A percentile compares a stretch with the other conserved stretches of the same genome.
phyloP scores from a whole-genome alignment of 495 filamentous ascomycete species.

The Friedmanniomyces endolithicus region DNA sequence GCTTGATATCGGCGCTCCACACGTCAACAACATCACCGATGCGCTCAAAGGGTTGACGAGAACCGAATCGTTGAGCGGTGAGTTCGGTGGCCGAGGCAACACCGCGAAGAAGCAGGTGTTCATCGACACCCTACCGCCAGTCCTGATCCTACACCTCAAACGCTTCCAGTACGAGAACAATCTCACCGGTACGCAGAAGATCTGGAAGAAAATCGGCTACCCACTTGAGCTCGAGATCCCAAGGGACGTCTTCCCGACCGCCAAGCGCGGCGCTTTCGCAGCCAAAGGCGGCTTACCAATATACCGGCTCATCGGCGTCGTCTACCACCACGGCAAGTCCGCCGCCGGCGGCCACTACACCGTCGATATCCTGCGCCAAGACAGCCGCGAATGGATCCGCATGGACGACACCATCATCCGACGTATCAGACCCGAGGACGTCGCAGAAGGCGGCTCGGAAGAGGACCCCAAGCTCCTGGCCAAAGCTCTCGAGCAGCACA shows the following conservation, averaged over 20 bases:
- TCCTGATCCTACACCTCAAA: constrained; percentile 90
- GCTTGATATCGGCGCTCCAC: constrained; percentile 75
- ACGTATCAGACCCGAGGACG: constrained; percentile 76
- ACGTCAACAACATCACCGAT: constrained; percentile 83
- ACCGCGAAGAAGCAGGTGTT: constrained; percentile 85
- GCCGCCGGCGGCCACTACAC: constrained; percentile 94
- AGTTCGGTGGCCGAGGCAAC: constrained; percentile 62
- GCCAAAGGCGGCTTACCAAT: constrained; percentile 56
- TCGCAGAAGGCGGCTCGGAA: constrained; percentile 73
- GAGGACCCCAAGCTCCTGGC: constrained; percentile 61
- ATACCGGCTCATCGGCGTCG: constrained; percentile 79
- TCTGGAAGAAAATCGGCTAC: constrained; percentile 96
- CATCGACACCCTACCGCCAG: constrained; percentile 83
- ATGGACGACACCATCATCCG: constrained; percentile 88
- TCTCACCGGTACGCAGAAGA: constrained; percentile 79
- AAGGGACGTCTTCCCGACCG: constrained; percentile 73
- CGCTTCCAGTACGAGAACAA: constrained; percentile 89
- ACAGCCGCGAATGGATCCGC: constrained; percentile 87
- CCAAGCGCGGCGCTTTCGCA: constrained; percentile 51
- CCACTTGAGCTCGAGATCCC: constrained; percentile 90
- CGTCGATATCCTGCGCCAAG: constrained; percentile 86
- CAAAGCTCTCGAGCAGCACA: constrained; percentile 51
- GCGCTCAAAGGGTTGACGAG: constrained; percentile 75
- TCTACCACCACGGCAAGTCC: constrained; percentile 95
- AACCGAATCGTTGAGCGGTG: constrained; percentile 71